phyloP scores from a whole-genome alignment of 352 stramenopile genomes.

The Phytophthora kernoviae region DNA sequence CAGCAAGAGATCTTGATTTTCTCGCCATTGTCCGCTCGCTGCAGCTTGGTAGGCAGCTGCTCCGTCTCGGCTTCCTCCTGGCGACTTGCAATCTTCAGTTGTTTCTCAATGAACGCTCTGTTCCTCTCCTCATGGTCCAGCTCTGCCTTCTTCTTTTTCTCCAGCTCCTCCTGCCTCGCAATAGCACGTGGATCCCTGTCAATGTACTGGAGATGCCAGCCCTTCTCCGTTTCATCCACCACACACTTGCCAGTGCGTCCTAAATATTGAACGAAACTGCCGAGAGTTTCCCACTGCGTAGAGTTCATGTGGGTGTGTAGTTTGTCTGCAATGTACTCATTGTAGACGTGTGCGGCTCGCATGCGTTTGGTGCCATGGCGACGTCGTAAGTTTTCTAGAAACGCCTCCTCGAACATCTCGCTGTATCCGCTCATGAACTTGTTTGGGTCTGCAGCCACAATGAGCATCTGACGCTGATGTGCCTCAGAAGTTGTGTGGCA shows the following conservation, averaged over 20 bases:
- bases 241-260: constrained; percentile 96
- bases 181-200: constrained; percentile 93
- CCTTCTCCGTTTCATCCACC: constrained; percentile 98
- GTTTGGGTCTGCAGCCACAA: constrained; percentile 96
- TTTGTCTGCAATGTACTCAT: constrained; percentile 99
- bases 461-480: constrained; percentile 98
- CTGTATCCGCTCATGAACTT: constrained; percentile 94
- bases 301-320: constrained; percentile 99
- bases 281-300: constrained; percentile 97
- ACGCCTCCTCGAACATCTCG: constrained; percentile 94
- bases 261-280: constrained; percentile 98
- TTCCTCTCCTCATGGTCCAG: constrained; percentile 91
- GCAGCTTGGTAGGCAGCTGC: constrained; percentile 65
- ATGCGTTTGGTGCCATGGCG: constrained; percentile 97
- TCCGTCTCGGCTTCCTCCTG: constrained; percentile 32
- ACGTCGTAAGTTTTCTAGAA: constrained; percentile 94
- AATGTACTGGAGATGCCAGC: constrained; percentile 97
- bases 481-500: constrained; percentile 97
- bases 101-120: constrained; percentile 70
- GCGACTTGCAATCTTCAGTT: constrained; percentile 68
- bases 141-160: constrained; percentile 89
- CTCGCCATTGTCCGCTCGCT: constrained; percentile 46
- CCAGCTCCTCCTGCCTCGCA: constrained; percentile 85
- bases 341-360: constrained; percentile 97
- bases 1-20: constrained; percentile 51